Evolutionary conservation across 2,329 filamentous ascomycete genomes (phyloP).

Genomic region (Leptographium wingfieldii): DNA sequence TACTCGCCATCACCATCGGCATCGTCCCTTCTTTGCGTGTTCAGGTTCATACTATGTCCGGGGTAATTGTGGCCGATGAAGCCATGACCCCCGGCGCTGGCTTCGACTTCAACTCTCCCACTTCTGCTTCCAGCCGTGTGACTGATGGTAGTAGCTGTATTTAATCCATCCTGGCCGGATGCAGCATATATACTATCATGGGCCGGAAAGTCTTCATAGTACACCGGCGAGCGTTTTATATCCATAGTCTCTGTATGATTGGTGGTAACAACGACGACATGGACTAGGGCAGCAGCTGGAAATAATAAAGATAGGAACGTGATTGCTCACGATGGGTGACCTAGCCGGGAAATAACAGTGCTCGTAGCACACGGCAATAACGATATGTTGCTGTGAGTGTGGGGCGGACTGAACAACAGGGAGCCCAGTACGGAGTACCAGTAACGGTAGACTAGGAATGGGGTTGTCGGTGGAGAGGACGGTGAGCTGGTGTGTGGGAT

Average conservation of each 20-base stretch:
- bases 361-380: background rate
- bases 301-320: background rate
- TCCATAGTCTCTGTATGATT: conserved; percentile 5
- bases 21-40: conserved; percentile 2
- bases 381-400: background rate
- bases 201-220: conserved; percentile 6
- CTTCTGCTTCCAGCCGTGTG: background rate
- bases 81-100: background rate
- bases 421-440: background rate
- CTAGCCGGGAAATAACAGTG: background rate
- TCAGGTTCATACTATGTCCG: conserved; percentile 1
- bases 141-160: background rate
- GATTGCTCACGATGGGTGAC: background rate
- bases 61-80: background rate
- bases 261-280: conserved; percentile 4
- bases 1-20: conserved; percentile 9
- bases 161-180: background rate
- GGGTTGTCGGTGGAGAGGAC: background rate
- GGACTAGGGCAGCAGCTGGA: background rate
- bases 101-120: background rate
- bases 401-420: background rate
- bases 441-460: background rate
- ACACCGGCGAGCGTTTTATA: conserved; percentile 9
- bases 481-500: background rate
- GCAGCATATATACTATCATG: conserved; percentile 5